Conservation (phyloP, 2,329 filamentous ascomycete species). For the Pseudocercospora vitis region DNA sequence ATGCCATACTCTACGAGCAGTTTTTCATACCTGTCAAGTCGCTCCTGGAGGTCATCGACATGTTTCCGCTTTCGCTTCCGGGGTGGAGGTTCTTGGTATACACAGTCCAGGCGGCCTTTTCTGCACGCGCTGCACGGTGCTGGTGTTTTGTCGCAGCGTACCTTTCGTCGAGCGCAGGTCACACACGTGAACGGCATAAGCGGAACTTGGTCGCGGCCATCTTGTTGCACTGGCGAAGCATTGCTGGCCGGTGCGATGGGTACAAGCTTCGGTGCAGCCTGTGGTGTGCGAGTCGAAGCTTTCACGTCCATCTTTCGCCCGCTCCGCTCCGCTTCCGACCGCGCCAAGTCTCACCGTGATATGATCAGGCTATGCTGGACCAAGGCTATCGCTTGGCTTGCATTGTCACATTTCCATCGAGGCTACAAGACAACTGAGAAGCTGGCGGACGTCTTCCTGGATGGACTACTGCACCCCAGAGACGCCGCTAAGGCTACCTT, state of each 20-base stretch:
- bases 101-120: slow-evolving; percentile 41
- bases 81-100: slow-evolving; percentile 44
- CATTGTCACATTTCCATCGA: neutral
- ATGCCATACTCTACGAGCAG: slow-evolving; percentile 42
- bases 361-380: too few relatives aligned
- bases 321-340: too few relatives aligned
- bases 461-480: too few relatives aligned
- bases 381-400: neutral
- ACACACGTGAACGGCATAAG: slow-evolving; percentile 36
- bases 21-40: slow-evolving; percentile 44
- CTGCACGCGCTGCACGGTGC: slow-evolving; percentile 38
- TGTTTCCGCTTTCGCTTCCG: slow-evolving; percentile 43
- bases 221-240: slow-evolving; percentile 7
- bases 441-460: too few relatives aligned
- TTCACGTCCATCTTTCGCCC: slow-evolving; percentile 9
- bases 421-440: too few relatives aligned
- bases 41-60: slow-evolving; percentile 38
- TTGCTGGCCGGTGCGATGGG: slow-evolving; percentile 24
- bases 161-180: slow-evolving; percentile 41
- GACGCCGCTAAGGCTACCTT: too few relatives aligned
- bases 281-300: neutral
- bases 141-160: slow-evolving; percentile 38
- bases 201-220: slow-evolving; percentile 11
- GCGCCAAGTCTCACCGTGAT: too few relatives aligned
- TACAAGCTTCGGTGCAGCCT: slow-evolving; percentile 10